Base-by-base conservation (phyloP, 2,329 filamentous ascomycete genomes). In the Rutstroemia sydowiana region DNA sequence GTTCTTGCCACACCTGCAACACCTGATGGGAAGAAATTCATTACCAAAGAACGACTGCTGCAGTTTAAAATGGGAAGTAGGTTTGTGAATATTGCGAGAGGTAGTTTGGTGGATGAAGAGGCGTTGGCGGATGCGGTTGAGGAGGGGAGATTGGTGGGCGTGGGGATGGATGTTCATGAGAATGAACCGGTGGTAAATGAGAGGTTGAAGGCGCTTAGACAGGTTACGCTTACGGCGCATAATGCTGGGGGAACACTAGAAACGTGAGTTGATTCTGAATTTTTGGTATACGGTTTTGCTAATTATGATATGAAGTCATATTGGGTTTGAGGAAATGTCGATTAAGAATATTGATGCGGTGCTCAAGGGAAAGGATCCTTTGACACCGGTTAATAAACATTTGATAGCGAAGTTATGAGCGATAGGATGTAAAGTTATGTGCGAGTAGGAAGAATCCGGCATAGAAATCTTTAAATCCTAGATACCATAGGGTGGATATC, bases 241-340 rank as follows among this genome's bases (percentile, higher is more conserved):
- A 84, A 84, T 57, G 83, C 82, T 1, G 82, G 82, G 0, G 81
- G 81, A 3, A 84, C 81, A 32, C 72, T 85, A 13, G 81, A 85
- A 64, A 82, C 82, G 55, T 65, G 50, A 47, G 61, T 56, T 43
- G 13, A 34, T 2, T 37, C 34, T 18, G 2, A 9, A 18, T 8
- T 5, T 1, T 13, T 8, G 5, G 2, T 1, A 16, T 5, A n/a
- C 16, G 16, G 3, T 5, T 6, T n/a, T 4, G 6, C 31, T 47
- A 30, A 51, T 51, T 13, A 45, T 48, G 7, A 9, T 13, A 45
- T n/a, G 8, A 16, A 64, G 63, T 34, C 64, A 66, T 48, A 65
- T 76, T n/a, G 81, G 78, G 3, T 85, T 86, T 58, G 83, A 87
- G 70, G 75, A 78, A 65, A 61, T 85, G 64, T 78, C 77, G 31